Evolutionary conservation across 805 yeast genomes (phyloP), one percentile per base, ranked within the genome.

Genomic region (Zygosaccharomyces bailii): DNA sequence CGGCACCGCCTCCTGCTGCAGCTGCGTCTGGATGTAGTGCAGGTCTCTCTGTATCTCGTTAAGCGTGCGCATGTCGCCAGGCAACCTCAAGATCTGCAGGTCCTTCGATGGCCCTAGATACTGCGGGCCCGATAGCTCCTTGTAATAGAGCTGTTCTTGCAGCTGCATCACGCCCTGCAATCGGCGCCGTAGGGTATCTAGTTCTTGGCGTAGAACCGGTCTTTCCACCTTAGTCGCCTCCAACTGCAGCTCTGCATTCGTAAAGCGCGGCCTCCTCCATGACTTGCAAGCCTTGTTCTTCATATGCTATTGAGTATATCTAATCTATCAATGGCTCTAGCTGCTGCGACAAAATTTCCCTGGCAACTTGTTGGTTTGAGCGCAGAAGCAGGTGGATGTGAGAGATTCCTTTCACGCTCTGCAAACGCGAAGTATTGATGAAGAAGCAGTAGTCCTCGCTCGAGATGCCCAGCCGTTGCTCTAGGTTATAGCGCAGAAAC

Each of bases 351-450:
- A 47, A 34, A 30, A 45, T 37, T 31, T 41, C 16, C 17, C 33
- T 41, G 18, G 19, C 39, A 8, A 36, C 5, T 6, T 33, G 23
- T 33, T 44, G 39, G 18, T 50, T 44, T 17, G 42, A 36, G 34
- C 67, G 73, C 9, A 84, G 51, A 21, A 84, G 55, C 2, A 84
- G 76, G 61, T 84, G 93, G n/a, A 84, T 66, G 57, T 84, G 93
- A 18, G 88, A 82, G 27, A 84, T 67, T 23, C 76, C 71, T 51
- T 69, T 73, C 4, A 85, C 82, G 58, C 88, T 82, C 59, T 85
- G 93, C 32, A 85, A 60, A 5, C 74, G 70, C 5, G 82, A 75
- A 78, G 85, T 84, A 58, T 85, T 85, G 52, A 84, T 73, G 61
- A 84, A 85, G 91, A 91, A 84, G 1, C 71, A 58, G 34, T 75